phyloP scores from a whole-genome alignment of 1,139 yeast species.

The Diutina rugosa region DNA sequence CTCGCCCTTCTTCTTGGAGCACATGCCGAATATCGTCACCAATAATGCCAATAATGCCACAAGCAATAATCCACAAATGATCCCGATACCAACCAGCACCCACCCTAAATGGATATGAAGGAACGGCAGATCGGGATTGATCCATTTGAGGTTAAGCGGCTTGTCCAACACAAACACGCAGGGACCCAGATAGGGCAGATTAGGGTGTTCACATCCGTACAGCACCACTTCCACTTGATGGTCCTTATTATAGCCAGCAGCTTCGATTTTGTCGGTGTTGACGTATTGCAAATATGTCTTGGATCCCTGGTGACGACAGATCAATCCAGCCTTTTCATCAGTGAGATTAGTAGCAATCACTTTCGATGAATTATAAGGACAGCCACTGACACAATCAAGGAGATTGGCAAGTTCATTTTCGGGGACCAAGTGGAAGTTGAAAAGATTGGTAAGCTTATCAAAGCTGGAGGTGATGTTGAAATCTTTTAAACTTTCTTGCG shows the following conservation, averaged over 20 bases:
- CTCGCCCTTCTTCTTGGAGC: neutral
- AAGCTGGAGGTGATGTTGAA: slow-evolving; percentile 37
- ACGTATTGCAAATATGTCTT: slow-evolving; percentile 19
- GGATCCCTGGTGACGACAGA: slow-evolving; percentile 25
- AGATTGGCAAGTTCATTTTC: slow-evolving; percentile 26
- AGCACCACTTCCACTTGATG: slow-evolving; percentile 54
- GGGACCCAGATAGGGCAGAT: slow-evolving; percentile 17
- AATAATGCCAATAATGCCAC: slow-evolving; percentile 4
- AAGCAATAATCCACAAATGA: slow-evolving; percentile 40
- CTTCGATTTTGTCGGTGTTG: slow-evolving; percentile 12
- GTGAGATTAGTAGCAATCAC: slow-evolving; percentile 22
- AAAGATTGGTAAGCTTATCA: slow-evolving; percentile 36
- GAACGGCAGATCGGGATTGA: slow-evolving; percentile 25
- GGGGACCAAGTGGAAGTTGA: slow-evolving; percentile 62
- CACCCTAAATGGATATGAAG: slow-evolving; percentile 52
- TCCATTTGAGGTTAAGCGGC: slow-evolving; percentile 48
- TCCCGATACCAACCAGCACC: slow-evolving; percentile 54
- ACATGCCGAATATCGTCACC: neutral
- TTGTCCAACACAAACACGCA: slow-evolving; percentile 66
- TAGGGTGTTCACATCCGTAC: slow-evolving; percentile 52
- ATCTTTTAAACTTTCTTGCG: slow-evolving; percentile 39
- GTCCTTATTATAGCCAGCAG: slow-evolving; percentile 37
- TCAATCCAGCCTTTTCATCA: slow-evolving; percentile 27
- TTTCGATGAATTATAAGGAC: slow-evolving; percentile 3
- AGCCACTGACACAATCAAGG: slow-evolving; percentile 14